Conservation (phyloP, 2,329 filamentous ascomycete genomes). For the Aspergillus neoniger region DNA sequence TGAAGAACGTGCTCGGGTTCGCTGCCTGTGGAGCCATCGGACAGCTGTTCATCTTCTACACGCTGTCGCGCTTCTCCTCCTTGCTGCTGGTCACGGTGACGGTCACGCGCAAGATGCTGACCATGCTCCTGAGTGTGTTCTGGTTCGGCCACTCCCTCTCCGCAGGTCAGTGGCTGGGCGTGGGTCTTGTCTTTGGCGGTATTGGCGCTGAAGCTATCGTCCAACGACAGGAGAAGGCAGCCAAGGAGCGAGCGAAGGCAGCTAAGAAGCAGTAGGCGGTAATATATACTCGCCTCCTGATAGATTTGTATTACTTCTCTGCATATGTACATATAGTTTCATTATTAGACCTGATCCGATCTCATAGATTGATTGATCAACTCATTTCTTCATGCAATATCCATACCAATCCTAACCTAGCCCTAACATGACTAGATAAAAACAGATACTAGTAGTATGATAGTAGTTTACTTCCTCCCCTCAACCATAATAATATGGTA, state of each 20-base stretch:
- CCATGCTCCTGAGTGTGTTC: slow-evolving; percentile 94
- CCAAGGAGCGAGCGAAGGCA: slow-evolving; percentile 68
- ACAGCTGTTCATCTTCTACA: slow-evolving; percentile 98
- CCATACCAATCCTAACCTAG: background rate
- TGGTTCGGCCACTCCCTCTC: slow-evolving; percentile 89
- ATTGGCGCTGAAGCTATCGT: slow-evolving; percentile 89
- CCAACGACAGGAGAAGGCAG: slow-evolving; percentile 77
- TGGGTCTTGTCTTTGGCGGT: slow-evolving; percentile 89
- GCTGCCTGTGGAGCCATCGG: slow-evolving; percentile 87
- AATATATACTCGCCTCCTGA: background rate
- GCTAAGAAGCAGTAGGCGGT: slow-evolving; percentile 33
- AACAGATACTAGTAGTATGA: background rate
- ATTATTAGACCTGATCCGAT: background rate
- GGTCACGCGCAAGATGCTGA: slow-evolving; percentile 98
- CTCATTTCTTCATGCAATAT: background rate
- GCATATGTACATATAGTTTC: background rate
- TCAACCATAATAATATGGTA: slow-evolving; percentile 71
- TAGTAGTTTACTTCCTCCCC: slow-evolving; percentile 54
- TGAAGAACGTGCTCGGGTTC: slow-evolving; percentile 87
- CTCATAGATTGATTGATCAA: background rate
- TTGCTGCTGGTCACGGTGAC: slow-evolving; percentile 93
- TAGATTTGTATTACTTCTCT: slow-evolving; percentile 2
- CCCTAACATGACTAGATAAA: background rate
- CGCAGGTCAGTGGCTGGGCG: slow-evolving; percentile 90
- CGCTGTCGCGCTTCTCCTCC: slow-evolving; percentile 86